Percentiles rank a stretch among this genome's conserved stretches.
Evolutionary conservation across 768 basidiomycete genomes (phyloP).

Genomic region (Auriscalpium microsporum): DNA sequence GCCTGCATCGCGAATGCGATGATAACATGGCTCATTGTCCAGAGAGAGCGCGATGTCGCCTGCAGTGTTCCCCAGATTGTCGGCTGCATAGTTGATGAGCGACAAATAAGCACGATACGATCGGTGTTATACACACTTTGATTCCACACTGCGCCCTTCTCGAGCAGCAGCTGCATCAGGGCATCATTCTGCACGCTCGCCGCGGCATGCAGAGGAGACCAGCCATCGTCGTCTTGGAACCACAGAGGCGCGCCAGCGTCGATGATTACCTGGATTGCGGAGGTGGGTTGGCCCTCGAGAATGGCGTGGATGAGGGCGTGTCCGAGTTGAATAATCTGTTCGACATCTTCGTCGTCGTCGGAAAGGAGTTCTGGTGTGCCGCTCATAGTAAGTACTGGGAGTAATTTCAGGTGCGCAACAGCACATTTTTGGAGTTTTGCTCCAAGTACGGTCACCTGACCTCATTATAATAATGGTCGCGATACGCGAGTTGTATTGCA

Average conservation of each 20-base stretch:
- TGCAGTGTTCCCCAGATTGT: conserved; percentile 72
- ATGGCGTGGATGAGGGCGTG: conserved; percentile 52
- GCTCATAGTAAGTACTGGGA: too few relatives aligned
- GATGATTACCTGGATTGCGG: conserved; percentile 41
- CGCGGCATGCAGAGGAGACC: conserved; percentile 81
- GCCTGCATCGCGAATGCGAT: conserved; percentile 81
- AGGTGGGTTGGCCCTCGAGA: conserved; percentile 36
- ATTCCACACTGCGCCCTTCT: conserved; percentile 90
- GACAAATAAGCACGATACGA: not conserved
- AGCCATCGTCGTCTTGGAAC: conserved; percentile 80
- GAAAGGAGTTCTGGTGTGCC: not conserved
- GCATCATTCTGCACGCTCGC: conserved; percentile 59
- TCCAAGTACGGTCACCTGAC: too few relatives aligned
- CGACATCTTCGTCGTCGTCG: conserved; percentile 18
- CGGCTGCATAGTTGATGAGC: conserved; percentile 37
- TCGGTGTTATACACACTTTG: conserved; percentile 39
- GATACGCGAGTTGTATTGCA: too few relatives aligned
- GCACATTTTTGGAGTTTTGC: too few relatives aligned
- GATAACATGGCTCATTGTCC: conserved; percentile 70
- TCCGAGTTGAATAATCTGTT: conserved; percentile 34
- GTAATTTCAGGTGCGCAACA: too few relatives aligned
- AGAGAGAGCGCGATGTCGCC: conserved; percentile 86
- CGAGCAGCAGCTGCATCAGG: conserved; percentile 60
- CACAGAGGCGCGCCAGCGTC: conserved; percentile 73
- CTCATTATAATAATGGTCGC: too few relatives aligned